A percentile compares a stretch with the other conserved stretches of the same genome.
Conservation (phyloP, 306 rosid genomes). For the Arachis stenosperma region DNA sequence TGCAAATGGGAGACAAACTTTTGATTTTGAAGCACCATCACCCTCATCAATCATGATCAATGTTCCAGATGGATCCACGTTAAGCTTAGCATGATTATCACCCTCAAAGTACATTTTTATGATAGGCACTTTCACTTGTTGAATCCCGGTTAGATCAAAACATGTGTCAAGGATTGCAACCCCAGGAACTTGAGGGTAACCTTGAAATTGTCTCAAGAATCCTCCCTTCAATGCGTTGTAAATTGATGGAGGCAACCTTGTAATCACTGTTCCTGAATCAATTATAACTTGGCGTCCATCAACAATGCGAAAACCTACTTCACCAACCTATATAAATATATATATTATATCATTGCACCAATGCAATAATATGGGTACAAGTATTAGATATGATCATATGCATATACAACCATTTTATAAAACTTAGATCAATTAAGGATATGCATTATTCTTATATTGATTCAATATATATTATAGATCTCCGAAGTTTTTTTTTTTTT, state of each 20-base stretch:
- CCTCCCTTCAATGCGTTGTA: constrained; percentile 68
- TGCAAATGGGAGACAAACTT: constrained; percentile 79
- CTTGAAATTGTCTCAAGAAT: constrained; percentile 72
- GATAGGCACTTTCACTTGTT: constrained; percentile 62
- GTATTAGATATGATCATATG: no score
- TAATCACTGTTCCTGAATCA: constrained; percentile 87
- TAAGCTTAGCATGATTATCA: constrained; percentile 52
- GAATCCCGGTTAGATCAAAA: constrained; percentile 63
- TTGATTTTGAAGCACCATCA: constrained; percentile 38
- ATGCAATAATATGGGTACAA: no score
- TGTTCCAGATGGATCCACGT: constrained; percentile 61
- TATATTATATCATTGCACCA: no score
- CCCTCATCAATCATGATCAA: constrained; percentile 58
- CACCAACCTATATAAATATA: no score
- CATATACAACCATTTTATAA: no score
- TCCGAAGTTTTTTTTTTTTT: no score
- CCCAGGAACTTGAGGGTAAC: constrained; percentile 59
- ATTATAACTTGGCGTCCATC: constrained; percentile 57
- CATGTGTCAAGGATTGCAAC: constrained; percentile 81
- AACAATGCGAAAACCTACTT: constrained; percentile 36
- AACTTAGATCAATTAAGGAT: no score
- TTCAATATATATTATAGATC: no score
- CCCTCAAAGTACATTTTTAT: constrained; percentile 65
- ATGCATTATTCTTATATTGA: no score
- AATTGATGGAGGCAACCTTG: constrained; percentile 70